Conservation (phyloP, 495 filamentous ascomycete genomes). For the Mytilinidion resinicola region DNA sequence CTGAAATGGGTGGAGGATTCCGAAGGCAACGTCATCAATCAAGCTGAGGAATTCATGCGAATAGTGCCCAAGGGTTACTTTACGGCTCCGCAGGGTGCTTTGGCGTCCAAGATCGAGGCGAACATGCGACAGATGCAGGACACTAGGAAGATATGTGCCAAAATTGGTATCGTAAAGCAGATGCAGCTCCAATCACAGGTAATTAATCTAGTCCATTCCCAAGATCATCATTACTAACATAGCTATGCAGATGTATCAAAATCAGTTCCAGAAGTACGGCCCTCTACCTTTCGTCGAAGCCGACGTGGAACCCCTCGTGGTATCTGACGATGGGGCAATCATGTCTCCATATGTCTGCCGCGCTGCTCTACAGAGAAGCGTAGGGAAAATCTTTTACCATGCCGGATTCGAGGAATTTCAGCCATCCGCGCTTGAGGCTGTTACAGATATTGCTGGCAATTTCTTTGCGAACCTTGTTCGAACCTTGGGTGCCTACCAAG, state of each 20-base stretch:
- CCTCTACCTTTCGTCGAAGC: constrained; percentile 83
- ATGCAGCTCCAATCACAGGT: constrained; percentile 98
- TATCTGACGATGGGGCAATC: constrained; percentile 80
- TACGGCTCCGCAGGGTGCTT: constrained; percentile 63
- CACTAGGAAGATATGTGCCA: constrained; percentile 89
- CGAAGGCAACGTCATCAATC: constrained; percentile 78
- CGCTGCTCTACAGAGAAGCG: constrained; percentile 77
- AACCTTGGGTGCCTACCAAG: constrained; percentile 73
- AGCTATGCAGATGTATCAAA: constrained; percentile 78
- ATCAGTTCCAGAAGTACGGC: constrained; percentile 96
- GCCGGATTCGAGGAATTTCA: constrained; percentile 97
- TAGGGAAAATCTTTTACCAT: constrained; percentile 93
- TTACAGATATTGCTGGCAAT: constrained; percentile 84
- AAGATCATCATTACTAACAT: not conserved
- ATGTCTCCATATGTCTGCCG: constrained; percentile 74
- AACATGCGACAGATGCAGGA: constrained; percentile 97
- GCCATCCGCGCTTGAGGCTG: constrained; percentile 81
- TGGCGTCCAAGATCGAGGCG: constrained; percentile 75
- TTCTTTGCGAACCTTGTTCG: constrained; percentile 79
- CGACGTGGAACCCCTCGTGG: constrained; percentile 76
- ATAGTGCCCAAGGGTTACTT: constrained; percentile 70
- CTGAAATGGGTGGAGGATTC: constrained; percentile 82
- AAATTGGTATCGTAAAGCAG: constrained; percentile 96
- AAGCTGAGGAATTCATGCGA: constrained; percentile 70
- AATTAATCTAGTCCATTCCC: constrained; percentile 16